Conservation (phyloP, 2,329 filamentous ascomycete species). For the Sphaerostilbella broomeana region DNA sequence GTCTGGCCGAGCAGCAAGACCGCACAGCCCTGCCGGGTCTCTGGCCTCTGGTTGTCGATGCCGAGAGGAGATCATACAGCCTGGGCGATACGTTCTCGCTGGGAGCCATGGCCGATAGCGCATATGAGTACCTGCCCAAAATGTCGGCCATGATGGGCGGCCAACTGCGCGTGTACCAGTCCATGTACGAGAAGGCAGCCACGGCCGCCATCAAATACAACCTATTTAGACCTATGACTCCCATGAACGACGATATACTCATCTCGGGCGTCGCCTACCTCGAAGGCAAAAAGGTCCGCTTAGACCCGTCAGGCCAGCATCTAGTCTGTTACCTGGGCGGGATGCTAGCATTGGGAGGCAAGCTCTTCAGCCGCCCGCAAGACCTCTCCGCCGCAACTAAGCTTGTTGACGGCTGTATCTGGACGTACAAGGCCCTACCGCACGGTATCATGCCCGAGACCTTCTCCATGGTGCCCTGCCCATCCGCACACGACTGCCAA, state of each 20-base stretch:
- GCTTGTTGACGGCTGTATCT: conserved; percentile 49
- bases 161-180: conserved; percentile 49
- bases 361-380: conserved; percentile 41
- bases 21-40: conserved; percentile 64
- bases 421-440: conserved; percentile 47
- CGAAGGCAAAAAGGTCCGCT: conserved; percentile 37
- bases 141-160: conserved; percentile 61
- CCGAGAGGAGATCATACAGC: conserved; percentile 40
- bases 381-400: conserved; percentile 42
- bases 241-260: conserved; percentile 55
- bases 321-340: conserved; percentile 60
- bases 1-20: conserved; percentile 59
- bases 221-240: conserved; percentile 64
- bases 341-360: conserved; percentile 56
- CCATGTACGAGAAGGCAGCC: conserved; percentile 57
- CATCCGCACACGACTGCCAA: conserved; percentile 18
- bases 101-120: conserved; percentile 46
- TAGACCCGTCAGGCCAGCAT: conserved; percentile 43
- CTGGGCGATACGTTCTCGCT: conserved; percentile 38
- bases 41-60: conserved; percentile 63
- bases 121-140: conserved; percentile 57
- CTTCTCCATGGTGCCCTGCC: conserved; percentile 37
- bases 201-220: conserved; percentile 54
- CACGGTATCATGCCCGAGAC: conserved; percentile 51
- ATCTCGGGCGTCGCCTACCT: conserved; percentile 41